phyloP scores from a whole-genome alignment of 1,284 basidiomycete species.

The Thelephora terrestris region DNA sequence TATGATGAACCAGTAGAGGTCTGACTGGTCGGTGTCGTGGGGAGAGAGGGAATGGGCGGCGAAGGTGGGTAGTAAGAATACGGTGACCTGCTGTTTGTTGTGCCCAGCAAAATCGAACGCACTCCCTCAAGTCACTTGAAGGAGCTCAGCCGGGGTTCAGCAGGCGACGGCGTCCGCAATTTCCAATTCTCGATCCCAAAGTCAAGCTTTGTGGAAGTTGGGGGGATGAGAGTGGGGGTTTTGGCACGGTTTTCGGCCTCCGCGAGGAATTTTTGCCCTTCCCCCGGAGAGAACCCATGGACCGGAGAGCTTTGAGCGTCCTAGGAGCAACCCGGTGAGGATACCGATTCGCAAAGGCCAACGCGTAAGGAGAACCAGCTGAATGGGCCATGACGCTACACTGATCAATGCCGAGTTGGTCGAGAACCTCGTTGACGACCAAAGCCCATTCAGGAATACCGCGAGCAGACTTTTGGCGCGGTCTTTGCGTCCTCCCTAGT shows the following conservation, averaged over 20 bases:
- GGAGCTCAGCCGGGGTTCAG: conserved; percentile 8
- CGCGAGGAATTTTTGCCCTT: conserved; percentile 38
- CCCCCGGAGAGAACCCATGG: conserved; percentile 56
- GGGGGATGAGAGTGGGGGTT: conserved; percentile 18
- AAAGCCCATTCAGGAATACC: conserved; percentile 36
- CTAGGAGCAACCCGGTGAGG: conserved; percentile 53
- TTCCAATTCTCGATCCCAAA: conserved; percentile 48
- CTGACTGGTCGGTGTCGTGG: conserved; percentile 23
- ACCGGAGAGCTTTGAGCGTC: conserved; percentile 62
- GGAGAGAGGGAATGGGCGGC: conserved; percentile 25
- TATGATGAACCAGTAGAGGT: conserved; percentile 31
- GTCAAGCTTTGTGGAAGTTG: conserved; percentile 50
- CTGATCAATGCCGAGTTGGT: conserved; percentile 65
- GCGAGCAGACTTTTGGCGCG: conserved; percentile 14
- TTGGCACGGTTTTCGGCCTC: conserved; percentile 16
- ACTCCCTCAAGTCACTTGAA: conserved; percentile 34
- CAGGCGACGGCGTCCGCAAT: conserved; percentile 1
- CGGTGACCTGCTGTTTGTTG: conserved; percentile 19
- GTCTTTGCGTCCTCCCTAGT: conserved; percentile 74
- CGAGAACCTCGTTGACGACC: conserved; percentile 84
- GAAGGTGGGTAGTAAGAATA: conserved; percentile 38
- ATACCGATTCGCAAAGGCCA: conserved; percentile 73
- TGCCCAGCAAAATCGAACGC: conserved; percentile 57
- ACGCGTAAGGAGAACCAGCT: conserved; percentile 92
- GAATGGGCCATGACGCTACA: conserved; percentile 93